A percentile compares a stretch with the other conserved stretches of the same genome.
phyloP scores from a whole-genome alignment of 2,329 filamentous ascomycete species.

The Cladophialophora bantiana region DNA sequence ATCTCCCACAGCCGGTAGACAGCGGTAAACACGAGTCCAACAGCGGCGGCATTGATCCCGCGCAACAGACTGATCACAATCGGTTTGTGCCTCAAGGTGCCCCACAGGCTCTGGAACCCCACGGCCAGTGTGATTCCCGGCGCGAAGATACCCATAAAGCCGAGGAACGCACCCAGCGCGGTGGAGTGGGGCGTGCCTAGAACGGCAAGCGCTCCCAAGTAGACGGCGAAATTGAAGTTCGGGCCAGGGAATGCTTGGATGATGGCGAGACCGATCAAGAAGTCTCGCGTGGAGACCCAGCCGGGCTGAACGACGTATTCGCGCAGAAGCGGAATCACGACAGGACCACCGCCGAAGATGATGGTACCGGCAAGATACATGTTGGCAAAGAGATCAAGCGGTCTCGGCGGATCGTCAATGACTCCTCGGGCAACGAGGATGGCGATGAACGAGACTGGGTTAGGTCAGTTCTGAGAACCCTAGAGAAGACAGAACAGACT shows the following conservation, averaged over 20 bases:
- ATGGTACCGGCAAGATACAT: slow-evolving; percentile 76
- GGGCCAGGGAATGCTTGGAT: slow-evolving; percentile 71
- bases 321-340: slow-evolving; percentile 70
- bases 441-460: slow-evolving; percentile 61
- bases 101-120: slow-evolving; percentile 60
- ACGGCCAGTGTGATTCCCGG: slow-evolving; percentile 56
- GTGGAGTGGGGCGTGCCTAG: slow-evolving; percentile 48
- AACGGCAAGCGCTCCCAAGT: slow-evolving; percentile 61
- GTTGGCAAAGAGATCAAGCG: slow-evolving; percentile 71
- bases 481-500: slow-evolving; percentile 18
- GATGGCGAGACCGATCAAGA: slow-evolving; percentile 74
- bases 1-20: slow-evolving; percentile 70
- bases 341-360: slow-evolving; percentile 70
- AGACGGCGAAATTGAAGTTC: slow-evolving; percentile 61
- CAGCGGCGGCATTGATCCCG: slow-evolving; percentile 66
- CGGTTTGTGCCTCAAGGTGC: slow-evolving; percentile 53
- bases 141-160: slow-evolving; percentile 60
- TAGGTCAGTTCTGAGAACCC: too few relatives aligned
- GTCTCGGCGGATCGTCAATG: slow-evolving; percentile 51
- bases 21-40: slow-evolving; percentile 69
- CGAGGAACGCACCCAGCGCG: slow-evolving; percentile 59
- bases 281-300: slow-evolving; percentile 74
- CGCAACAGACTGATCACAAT: slow-evolving; percentile 60
- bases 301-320: slow-evolving; percentile 69
- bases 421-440: slow-evolving; percentile 52